A percentile compares a stretch with the other conserved stretches of the same genome.
These are phyloP conservation scores for Tuber indicum DNA, from an alignment of 495 filamentous ascomycete species.

Conservation along the genomic window DNA sequence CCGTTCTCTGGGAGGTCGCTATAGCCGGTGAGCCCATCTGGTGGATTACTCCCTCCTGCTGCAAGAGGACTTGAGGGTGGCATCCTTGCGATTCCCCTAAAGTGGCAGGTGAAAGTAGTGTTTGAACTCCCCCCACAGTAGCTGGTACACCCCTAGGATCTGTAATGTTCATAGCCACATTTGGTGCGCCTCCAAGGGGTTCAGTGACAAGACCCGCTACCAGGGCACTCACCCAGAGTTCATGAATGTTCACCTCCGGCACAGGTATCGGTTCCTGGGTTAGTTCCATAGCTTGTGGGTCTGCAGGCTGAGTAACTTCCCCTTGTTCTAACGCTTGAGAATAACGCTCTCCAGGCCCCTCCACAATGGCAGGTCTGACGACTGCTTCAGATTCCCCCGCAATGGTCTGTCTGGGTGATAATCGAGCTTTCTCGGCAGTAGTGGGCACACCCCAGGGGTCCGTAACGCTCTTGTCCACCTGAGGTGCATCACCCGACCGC, in stretches of 20 bases:
- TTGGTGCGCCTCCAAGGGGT: not conserved
- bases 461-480: not conserved
- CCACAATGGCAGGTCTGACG: not conserved
- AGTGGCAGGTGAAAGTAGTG: not conserved
- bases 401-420: not conserved
- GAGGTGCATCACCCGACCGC: not conserved
- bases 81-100: accelerated
- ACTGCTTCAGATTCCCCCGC: not conserved
- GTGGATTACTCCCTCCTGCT: not conserved
- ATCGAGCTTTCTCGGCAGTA: not conserved
- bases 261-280: too few species aligned
- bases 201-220: not conserved
- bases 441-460: not conserved
- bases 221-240: not conserved
- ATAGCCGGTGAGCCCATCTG: not conserved
- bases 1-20: not conserved
- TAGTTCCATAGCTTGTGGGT: too few species aligned
- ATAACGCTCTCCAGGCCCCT: not conserved
- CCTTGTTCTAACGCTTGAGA: not conserved
- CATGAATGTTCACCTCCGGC: not conserved
- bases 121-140: not conserved
- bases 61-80: not conserved
- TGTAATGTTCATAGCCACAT: not conserved
- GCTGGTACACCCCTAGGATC: not conserved
- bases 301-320: too few species aligned